A percentile compares a stretch with the other conserved stretches of the same genome.
Evolutionary conservation across 805 yeast genomes (phyloP).

Genomic region (Yarrowia yakushimensis): DNA sequence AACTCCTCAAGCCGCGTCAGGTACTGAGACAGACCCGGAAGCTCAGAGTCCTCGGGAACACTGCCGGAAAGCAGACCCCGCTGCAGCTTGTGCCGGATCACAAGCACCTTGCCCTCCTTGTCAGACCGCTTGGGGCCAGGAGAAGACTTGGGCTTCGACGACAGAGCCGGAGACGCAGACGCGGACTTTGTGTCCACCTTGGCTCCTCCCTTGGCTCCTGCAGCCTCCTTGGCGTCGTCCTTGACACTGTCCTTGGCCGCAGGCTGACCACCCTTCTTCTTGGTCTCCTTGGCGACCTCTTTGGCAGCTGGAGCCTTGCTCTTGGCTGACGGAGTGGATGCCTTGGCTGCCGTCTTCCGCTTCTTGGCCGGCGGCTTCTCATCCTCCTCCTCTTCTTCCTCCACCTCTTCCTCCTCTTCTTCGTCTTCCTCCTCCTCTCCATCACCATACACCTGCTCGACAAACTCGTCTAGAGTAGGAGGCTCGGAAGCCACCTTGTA

Average conservation of each 20-base stretch:
- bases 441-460: slow-evolving; percentile 40
- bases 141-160: slow-evolving; percentile 23
- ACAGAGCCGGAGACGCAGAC: background rate
- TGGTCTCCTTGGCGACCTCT: slow-evolving; percentile 3
- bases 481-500: slow-evolving; percentile 55
- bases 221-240: background rate
- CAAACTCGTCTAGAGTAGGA: slow-evolving; percentile 47
- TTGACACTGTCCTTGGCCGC: background rate
- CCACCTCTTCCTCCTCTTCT: slow-evolving; percentile 36
- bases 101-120: slow-evolving; percentile 30
- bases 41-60: slow-evolving; percentile 31
- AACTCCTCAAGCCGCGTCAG: slow-evolving; percentile 35
- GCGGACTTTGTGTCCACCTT: slow-evolving; percentile 17
- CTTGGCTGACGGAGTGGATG: background rate
- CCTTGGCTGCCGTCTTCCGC: slow-evolving; percentile 1
- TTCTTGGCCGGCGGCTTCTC: slow-evolving; percentile 22
- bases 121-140: slow-evolving; percentile 25
- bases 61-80: slow-evolving; percentile 24
- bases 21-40: slow-evolving; percentile 31
- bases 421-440: slow-evolving; percentile 36
- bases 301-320: slow-evolving; percentile 5
- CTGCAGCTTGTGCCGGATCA: slow-evolving; percentile 37
- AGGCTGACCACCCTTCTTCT: background rate
- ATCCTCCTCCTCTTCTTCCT: slow-evolving; percentile 33
- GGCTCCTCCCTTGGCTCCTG: background rate